Evolutionary conservation across 2,329 filamentous ascomycete genomes (phyloP).

Genomic region (Tolypocladium tundrense): DNA sequence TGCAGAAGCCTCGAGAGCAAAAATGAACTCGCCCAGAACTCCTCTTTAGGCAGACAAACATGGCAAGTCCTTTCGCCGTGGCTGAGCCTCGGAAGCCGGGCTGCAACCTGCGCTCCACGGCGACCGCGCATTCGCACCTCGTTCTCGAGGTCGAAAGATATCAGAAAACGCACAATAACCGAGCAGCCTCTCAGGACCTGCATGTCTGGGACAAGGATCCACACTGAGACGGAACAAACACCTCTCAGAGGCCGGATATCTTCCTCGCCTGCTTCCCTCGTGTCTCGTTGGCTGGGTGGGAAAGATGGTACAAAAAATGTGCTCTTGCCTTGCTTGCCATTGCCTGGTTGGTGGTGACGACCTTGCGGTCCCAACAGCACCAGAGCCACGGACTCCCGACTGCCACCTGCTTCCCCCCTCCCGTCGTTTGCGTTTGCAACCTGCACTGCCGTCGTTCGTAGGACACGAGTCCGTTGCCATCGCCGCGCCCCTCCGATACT

Average conservation of each 20-base stretch:
- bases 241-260: not conserved
- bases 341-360: not conserved
- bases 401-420: constrained; percentile 2
- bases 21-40: not conserved
- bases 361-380: not conserved
- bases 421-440: not conserved
- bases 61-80: too few relatives aligned
- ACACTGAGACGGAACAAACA: not conserved
- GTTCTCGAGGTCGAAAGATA: not conserved
- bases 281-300: not conserved
- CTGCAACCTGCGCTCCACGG: not conserved
- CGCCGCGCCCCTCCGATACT: not conserved
- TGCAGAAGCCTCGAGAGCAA: not conserved
- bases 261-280: not conserved
- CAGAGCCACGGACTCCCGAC: not conserved
- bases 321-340: not conserved
- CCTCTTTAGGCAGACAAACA: not conserved
- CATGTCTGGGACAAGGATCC: not conserved
- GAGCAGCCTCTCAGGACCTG: not conserved
- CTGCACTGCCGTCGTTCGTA: not conserved
- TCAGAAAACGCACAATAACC: not conserved
- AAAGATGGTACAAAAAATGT: not conserved
- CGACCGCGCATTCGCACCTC: not conserved
- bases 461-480: not conserved
- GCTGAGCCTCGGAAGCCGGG: not conserved